These are phyloP conservation scores for Zasmidium cellare DNA, from an alignment of 2,329 filamentous ascomycete genomes.

Conservation along the genomic window DNA sequence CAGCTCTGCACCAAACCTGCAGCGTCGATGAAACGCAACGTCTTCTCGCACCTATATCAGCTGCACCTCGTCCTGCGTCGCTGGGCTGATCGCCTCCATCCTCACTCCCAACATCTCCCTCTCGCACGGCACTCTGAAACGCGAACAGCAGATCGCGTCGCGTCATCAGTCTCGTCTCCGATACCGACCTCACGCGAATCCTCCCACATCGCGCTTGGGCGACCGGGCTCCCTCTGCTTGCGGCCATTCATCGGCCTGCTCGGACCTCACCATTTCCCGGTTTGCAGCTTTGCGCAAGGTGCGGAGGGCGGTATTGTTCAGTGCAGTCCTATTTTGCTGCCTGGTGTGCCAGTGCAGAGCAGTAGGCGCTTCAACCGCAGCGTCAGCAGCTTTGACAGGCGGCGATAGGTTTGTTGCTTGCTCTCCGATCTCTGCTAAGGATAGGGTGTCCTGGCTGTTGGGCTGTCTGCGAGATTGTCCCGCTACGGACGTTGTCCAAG, in stretches of 20 bases:
- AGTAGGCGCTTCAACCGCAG: not conserved
- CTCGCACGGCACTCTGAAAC: not conserved
- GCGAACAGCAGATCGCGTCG: not conserved
- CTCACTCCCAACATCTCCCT: not conserved
- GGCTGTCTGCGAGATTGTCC: not conserved
- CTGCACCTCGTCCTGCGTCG: not conserved
- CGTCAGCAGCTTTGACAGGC: not conserved
- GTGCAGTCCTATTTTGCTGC: conserved; percentile 4
- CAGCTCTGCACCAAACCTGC: not conserved
- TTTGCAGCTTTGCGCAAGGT: not conserved
- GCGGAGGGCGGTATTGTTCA: not conserved
- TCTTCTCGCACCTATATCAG: not conserved
- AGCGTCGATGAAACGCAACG: not conserved
- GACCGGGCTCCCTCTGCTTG: conserved; percentile 3
- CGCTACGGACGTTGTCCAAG: conserved; percentile 1
- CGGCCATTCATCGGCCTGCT: conserved; percentile 1
- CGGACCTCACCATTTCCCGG: conserved; percentile 5
- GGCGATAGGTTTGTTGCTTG: not conserved
- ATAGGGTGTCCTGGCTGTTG: not conserved
- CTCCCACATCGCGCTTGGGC: conserved; percentile 5
- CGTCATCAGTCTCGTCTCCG: conserved; percentile 2
- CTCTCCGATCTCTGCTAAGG: not conserved
- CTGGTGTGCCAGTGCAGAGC: conserved; percentile 5
- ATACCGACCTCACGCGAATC: conserved; percentile 8
- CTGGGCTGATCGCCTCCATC: conserved; percentile 4